Conservation (phyloP, 495 filamentous ascomycete genomes). For the Podospora sp. region DNA sequence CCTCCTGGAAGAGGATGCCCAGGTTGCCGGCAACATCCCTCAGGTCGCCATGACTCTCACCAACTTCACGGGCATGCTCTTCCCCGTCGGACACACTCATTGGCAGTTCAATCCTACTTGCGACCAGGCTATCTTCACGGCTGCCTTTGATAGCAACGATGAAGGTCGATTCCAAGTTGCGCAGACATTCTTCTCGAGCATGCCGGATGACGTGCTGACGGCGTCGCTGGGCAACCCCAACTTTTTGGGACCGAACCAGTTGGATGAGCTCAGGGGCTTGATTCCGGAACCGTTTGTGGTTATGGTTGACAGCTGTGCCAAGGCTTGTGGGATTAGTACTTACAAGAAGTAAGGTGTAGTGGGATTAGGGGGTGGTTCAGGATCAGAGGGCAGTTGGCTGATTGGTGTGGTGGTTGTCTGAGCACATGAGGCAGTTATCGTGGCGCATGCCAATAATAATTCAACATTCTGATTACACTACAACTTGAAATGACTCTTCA, state of each 20-base stretch:
- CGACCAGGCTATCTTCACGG: slow-evolving; percentile 51
- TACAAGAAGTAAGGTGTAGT: slow-evolving; percentile 4
- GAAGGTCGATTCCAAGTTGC: slow-evolving; percentile 50
- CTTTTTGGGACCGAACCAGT: slow-evolving; percentile 44
- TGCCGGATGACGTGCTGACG: slow-evolving; percentile 47
- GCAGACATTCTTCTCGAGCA: slow-evolving; percentile 52
- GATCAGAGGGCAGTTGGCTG: no score
- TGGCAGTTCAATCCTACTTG: slow-evolving; percentile 57
- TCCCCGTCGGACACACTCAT: slow-evolving; percentile 42
- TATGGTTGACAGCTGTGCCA: slow-evolving; percentile 51
- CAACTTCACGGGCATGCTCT: slow-evolving; percentile 50
- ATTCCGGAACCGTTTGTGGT: slow-evolving; percentile 52
- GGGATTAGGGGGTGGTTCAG: no score
- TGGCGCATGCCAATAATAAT: no score
- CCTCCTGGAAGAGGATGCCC: slow-evolving; percentile 51
- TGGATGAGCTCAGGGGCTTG: slow-evolving; percentile 45
- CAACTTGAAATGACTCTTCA: background rate
- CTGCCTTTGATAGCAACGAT: slow-evolving; percentile 53
- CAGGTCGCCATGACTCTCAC: slow-evolving; percentile 45
- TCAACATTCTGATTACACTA: background rate
- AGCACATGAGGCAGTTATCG: no score
- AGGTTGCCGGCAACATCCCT: slow-evolving; percentile 24
- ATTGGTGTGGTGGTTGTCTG: no score
- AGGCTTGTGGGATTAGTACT: slow-evolving; percentile 37
- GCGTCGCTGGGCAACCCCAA: slow-evolving; percentile 43